phyloP scores from a whole-genome alignment of 306 rosid species.

The Quercus engelmannii region DNA sequence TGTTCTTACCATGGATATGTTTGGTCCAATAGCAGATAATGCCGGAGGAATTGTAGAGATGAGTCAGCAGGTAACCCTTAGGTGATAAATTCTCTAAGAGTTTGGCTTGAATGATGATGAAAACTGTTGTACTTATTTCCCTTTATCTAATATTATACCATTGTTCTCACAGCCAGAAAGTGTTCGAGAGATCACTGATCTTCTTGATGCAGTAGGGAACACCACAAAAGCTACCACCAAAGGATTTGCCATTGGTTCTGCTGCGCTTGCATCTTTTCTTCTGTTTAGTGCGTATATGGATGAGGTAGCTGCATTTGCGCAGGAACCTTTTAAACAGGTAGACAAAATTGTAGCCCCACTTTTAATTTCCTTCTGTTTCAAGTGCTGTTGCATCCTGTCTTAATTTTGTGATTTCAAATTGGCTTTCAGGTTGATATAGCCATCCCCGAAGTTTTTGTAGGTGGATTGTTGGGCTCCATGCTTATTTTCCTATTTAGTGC shows the following conservation, averaged over 20 bases:
- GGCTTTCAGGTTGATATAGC: conserved; percentile 91
- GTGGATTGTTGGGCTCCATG: conserved; percentile 97
- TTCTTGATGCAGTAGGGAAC: conserved; percentile 97
- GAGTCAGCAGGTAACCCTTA: conserved; percentile 87
- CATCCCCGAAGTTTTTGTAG: conserved; percentile 90
- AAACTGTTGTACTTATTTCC: not conserved
- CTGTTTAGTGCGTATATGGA: conserved; percentile 99
- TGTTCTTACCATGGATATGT: conserved; percentile 99
- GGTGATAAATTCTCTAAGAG: conserved; percentile 8
- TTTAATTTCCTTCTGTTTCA: not conserved
- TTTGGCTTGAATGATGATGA: not conserved
- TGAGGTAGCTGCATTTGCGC: conserved; percentile 80
- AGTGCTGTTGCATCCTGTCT: conserved; percentile 11
- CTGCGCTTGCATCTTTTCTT: conserved; percentile 98
- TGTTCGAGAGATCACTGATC: conserved; percentile 95
- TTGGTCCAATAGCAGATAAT: conserved; percentile 99
- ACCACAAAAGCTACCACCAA: conserved; percentile 98
- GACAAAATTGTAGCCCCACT: conserved; percentile 1
- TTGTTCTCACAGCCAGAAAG: conserved; percentile 78
- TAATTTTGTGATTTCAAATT: conserved; percentile 19
- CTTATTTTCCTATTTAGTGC: conserved; percentile 93
- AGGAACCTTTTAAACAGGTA: conserved; percentile 84
- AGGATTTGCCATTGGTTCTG: conserved; percentile 99
- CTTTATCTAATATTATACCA: not conserved
- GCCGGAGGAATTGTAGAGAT: conserved; percentile 99